phyloP scores from a whole-genome alignment of 2,329 filamentous ascomycete species.

The Aspergillus sp. region DNA sequence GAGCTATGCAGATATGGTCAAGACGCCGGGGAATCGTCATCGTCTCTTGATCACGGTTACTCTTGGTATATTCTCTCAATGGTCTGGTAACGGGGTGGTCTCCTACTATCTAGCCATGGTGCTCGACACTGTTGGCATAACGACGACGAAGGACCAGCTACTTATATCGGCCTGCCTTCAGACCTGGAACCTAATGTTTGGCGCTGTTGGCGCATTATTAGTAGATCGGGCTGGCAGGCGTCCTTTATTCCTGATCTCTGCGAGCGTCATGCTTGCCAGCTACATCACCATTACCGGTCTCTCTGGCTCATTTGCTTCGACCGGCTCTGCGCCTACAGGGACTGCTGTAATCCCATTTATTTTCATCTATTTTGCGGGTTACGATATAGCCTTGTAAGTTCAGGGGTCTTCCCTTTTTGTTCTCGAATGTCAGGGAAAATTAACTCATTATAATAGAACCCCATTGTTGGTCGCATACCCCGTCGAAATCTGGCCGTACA shows the following conservation, averaged over 20 bases:
- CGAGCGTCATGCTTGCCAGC: conserved; percentile 21
- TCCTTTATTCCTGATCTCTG: conserved; percentile 18
- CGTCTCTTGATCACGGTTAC: conserved; percentile 15
- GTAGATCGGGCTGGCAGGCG: conserved; percentile 23
- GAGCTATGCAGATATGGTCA: conserved; percentile 21
- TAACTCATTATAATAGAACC: conserved; percentile 13
- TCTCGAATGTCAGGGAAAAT: neutral
- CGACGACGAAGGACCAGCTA: conserved; percentile 12
- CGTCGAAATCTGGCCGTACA: conserved; percentile 26
- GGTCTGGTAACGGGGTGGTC: conserved; percentile 29
- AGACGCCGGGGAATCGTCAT: conserved; percentile 14
- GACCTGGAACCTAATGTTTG: conserved; percentile 26
- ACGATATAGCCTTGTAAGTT: conserved; percentile 25
- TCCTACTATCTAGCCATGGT: conserved; percentile 20
- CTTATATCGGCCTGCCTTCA: conserved; percentile 19
- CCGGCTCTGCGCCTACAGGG: conserved; percentile 14
- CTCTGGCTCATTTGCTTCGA: conserved; percentile 21
- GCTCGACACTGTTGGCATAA: conserved; percentile 22
- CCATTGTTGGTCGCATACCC: conserved; percentile 23
- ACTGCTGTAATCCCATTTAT: conserved; percentile 29
- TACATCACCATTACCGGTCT: conserved; percentile 24
- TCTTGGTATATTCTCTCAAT: conserved; percentile 19
- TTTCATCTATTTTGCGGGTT: conserved; percentile 29
- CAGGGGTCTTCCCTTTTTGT: neutral
- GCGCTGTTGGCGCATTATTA: conserved; percentile 16